Evolutionary conservation across 495 filamentous ascomycete genomes (phyloP).

Genomic region (Penicillium dipodomyicola): DNA sequence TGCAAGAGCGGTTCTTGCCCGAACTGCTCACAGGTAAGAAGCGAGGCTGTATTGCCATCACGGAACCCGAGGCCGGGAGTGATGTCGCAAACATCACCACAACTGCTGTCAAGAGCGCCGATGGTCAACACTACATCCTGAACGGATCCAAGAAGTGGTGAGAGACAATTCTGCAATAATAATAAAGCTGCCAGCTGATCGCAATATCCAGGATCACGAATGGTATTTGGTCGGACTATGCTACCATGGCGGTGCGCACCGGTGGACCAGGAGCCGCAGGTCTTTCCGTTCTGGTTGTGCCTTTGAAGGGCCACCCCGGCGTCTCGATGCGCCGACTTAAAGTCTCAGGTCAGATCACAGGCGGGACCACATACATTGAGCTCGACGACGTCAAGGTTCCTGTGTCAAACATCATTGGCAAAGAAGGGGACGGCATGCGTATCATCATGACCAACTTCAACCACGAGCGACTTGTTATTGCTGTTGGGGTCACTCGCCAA

Average conservation of each 20-base stretch:
- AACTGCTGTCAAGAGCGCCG: constrained; percentile 59
- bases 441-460: constrained; percentile 86
- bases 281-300: constrained; percentile 65
- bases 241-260: constrained; percentile 73
- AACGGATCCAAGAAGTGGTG: constrained; percentile 80
- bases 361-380: constrained; percentile 73
- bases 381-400: constrained; percentile 72
- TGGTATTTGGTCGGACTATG: constrained; percentile 71
- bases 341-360: constrained; percentile 57
- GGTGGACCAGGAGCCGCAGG: constrained; percentile 61
- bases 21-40: constrained; percentile 65
- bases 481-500: constrained; percentile 59
- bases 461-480: constrained; percentile 69
- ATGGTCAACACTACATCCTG: constrained; percentile 66
- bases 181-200: neutral
- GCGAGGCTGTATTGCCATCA: constrained; percentile 73
- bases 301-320: constrained; percentile 59
- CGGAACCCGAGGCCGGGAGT: constrained; percentile 68
- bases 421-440: constrained; percentile 68
- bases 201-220: constrained; percentile 62
- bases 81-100: constrained; percentile 71
- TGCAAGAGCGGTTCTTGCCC: constrained; percentile 64
- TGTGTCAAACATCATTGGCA: constrained; percentile 64
- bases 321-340: constrained; percentile 65
- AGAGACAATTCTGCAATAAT: neutral